Evolutionary conservation across 2,329 filamentous ascomycete genomes (phyloP).

Genomic region (Sclerotinia nivalis): DNA sequence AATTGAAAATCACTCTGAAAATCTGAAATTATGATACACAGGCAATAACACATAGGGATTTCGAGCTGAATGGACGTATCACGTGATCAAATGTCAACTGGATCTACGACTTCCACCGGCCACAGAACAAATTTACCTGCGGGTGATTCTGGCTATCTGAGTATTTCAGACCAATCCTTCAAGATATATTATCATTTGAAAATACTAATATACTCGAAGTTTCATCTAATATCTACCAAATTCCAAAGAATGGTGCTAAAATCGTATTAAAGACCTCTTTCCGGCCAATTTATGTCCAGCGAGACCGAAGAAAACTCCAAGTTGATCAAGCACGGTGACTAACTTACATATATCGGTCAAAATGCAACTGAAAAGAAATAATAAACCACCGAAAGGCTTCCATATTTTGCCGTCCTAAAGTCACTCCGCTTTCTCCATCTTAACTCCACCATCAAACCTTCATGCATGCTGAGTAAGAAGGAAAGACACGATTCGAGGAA

Average conservation of each 20-base stretch:
- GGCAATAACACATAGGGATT: neutral
- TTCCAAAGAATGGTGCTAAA: neutral
- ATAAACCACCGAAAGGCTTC: neutral
- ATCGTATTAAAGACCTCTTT: neutral
- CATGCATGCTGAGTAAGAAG: neutral
- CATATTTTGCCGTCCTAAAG: neutral
- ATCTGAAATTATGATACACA: neutral
- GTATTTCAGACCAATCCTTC: neutral
- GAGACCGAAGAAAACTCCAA: neutral
- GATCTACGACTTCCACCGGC: no score
- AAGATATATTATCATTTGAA: neutral
- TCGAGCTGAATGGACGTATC: neutral
- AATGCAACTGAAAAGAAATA: neutral
- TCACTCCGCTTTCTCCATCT: neutral
- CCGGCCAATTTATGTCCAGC: neutral
- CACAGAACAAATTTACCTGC: neutral
- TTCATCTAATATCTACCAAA: neutral
- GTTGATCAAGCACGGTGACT: neutral
- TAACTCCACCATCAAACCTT: slow-evolving; percentile 14
- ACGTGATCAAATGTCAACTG: neutral
- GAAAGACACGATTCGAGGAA: no score
- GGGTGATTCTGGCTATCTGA: neutral
- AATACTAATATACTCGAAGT: neutral
- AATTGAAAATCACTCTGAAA: no score
- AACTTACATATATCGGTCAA: neutral